Evolutionary conservation across 2,329 filamentous ascomycete genomes (phyloP), one percentile per base, ranked within the genome.

Genomic region (Ophioceras dolichostomum): DNA sequence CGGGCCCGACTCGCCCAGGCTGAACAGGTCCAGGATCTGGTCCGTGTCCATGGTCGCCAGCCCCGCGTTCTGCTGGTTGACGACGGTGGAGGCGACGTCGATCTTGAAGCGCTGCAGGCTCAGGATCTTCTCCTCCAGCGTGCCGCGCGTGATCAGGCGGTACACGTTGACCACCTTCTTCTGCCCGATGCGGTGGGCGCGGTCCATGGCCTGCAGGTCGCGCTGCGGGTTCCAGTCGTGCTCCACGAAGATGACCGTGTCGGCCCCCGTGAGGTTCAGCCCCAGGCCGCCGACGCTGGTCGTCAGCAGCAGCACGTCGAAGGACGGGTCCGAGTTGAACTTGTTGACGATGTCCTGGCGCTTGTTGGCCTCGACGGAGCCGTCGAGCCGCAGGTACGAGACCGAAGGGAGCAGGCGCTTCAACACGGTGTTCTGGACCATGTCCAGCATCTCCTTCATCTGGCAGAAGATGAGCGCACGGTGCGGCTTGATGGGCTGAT

Each of bases 121-220:
- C 52, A 98, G 66, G 53, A 98, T 98, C 74, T 98, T 98, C 67
- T 98, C 91, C 60, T 98, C 91, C 34, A 98, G 64, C 2, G 93
- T 98, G 44, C 91, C 91, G 47, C 91, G 76, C 5, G 91, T 98
- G 51, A 98, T 91, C 46, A 98, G 71, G 18, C 91, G 86, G 60
- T 98, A 98, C 13, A 98, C 91, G 53, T 98, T 98, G 48, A 98
- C 91, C 27, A 96, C 91, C 73, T 96, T 98, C 76, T 98, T 98
- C 65, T 98, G 91, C 2, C 91, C 91, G 50, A 98, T 96, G 49
- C 91, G 80, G 67, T 98, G 91, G 8, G 91, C 91, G 42, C 91
- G 86, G 55, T 98, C 91, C 91, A 98, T 98, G 47, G 91, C 91
- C 55, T 98, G 91, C 47, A 98, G 76, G 60, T 98, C 91, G 59